phyloP scores from a whole-genome alignment of 129 eudicot species.

The Flaveria trinervia region DNA sequence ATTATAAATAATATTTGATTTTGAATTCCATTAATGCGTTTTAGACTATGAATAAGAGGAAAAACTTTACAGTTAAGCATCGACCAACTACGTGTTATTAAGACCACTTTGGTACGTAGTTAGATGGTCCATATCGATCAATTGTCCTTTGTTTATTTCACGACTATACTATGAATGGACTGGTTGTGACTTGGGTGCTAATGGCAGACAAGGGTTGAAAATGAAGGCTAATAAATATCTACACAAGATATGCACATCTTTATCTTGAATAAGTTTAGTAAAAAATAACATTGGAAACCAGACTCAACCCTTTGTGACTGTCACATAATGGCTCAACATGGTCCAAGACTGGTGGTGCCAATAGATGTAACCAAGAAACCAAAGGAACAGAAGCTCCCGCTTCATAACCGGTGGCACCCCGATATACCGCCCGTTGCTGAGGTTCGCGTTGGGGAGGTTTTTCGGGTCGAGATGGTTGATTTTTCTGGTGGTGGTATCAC shows the following conservation, averaged over 20 bases:
- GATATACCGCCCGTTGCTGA: conserved; percentile 75
- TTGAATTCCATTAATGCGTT: no score
- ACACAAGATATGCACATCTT: conserved; percentile 9
- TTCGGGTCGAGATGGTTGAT: conserved; percentile 91
- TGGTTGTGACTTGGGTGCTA: conserved; percentile 1
- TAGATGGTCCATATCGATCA: conserved; percentile 46
- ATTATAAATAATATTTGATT: no score
- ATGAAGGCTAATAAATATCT: conserved; percentile 29
- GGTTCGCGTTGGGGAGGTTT: conserved; percentile 60
- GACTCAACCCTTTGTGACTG: conserved; percentile 13
- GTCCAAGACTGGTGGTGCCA: conserved; percentile 59
- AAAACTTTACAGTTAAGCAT: no score
- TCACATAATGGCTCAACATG: conserved; percentile 47
- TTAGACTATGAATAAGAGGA: no score
- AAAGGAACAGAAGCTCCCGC: conserved; percentile 67
- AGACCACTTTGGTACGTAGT: conserved; percentile 3
- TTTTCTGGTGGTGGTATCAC: conserved; percentile 69
- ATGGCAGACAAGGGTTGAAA: conserved; percentile 39
- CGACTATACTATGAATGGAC: conserved; percentile 16
- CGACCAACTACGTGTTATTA: background rate
- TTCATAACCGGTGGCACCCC: conserved; percentile 93
- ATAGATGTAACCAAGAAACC: conserved; percentile 78
- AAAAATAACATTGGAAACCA: background rate
- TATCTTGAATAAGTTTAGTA: background rate
- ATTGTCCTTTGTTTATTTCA: background rate